Evolutionary conservation across 495 filamentous ascomycete genomes (phyloP), one percentile per base, ranked within the genome.

Genomic region (Penicillium lividum): DNA sequence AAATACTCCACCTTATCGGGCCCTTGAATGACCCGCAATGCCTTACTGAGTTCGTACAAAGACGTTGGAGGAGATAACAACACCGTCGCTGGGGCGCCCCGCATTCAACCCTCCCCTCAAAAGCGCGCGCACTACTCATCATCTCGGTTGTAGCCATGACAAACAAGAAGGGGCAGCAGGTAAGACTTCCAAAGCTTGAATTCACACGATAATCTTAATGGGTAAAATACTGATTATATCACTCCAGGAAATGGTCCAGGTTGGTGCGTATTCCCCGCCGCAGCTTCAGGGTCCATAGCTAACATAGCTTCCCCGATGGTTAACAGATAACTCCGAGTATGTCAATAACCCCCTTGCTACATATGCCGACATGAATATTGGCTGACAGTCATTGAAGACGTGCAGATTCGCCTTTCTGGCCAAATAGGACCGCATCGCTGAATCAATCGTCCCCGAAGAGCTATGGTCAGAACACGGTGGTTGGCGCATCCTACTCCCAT

Each of bases 401-500:
- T 73, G 83, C 89, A 60, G 80, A 82, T 61, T 93, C 94, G 58
- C 91, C 94, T 1, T 98, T 98, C 73, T 98, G 94, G 94, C 86
- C 88, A 60, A 83, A 83, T 55, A 82, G 81, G 65, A 69, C 68
- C 46, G 68, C 67, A 46, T 67, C 77, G 34, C 59, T 72, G 22
- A 79, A 70, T 51, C 74, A 75, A 63, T 65, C 66, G 56, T 62
- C 68, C 13, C 64, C 77, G 6, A 87, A 81, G 67, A 72, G 77
- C 42, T 78, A 84, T 69, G 90, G 93, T 53, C 76, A 84, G 28
- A 87, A 82, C 57, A 84, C 91, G 36, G 90, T 98, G n/a, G 87
- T 97, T 44, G 94, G 94, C 54, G 94, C 94, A 53, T 88, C 93
- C 46, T 98, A 98, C 72, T 98, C 94, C 38, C 95, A 98, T 75